These are phyloP conservation scores for Chiua virens DNA, from an alignment of 768 basidiomycete genomes.

Conservation along the genomic window DNA sequence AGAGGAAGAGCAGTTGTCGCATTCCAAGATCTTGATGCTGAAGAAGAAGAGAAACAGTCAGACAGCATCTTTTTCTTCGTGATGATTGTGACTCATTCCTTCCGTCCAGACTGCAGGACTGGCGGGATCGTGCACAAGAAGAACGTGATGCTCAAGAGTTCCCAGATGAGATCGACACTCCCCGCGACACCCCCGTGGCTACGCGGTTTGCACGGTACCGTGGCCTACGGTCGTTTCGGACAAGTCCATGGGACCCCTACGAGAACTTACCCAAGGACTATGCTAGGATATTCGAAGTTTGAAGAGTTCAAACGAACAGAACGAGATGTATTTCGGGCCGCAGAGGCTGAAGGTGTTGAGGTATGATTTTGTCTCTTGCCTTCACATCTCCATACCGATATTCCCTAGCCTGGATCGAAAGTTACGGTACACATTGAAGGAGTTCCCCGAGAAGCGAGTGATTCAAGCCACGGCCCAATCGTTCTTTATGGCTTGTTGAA, in stretches of 20 bases:
- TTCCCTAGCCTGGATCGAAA: constrained; percentile 69
- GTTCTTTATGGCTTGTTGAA: constrained; percentile 81
- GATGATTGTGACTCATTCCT: background rate
- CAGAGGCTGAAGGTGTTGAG: constrained; percentile 69
- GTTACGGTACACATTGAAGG: constrained; percentile 76
- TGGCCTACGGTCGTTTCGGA: constrained; percentile 88
- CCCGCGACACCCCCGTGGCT: constrained; percentile 75
- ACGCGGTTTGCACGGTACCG: constrained; percentile 89
- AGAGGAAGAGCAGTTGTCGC: constrained; percentile 50
- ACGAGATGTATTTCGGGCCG: constrained; percentile 61
- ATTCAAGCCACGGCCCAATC: constrained; percentile 45
- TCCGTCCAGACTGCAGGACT: constrained; percentile 58
- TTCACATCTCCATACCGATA: background rate
- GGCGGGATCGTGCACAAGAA: constrained; percentile 69
- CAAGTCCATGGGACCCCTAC: constrained; percentile 96
- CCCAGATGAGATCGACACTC: constrained; percentile 96
- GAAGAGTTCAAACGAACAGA: constrained; percentile 92
- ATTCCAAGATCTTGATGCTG: constrained; percentile 77
- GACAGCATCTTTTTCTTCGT: constrained; percentile 25
- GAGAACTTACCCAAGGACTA: constrained; percentile 95
- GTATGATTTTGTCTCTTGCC: constrained; percentile 41
- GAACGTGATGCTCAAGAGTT: constrained; percentile 84
- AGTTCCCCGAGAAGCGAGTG: constrained; percentile 61
- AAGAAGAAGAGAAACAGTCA: constrained; percentile 87
- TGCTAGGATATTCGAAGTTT: constrained; percentile 92